Conservation (phyloP, 176 grass and related monocot species). For the Alloteropsis semialata region DNA sequence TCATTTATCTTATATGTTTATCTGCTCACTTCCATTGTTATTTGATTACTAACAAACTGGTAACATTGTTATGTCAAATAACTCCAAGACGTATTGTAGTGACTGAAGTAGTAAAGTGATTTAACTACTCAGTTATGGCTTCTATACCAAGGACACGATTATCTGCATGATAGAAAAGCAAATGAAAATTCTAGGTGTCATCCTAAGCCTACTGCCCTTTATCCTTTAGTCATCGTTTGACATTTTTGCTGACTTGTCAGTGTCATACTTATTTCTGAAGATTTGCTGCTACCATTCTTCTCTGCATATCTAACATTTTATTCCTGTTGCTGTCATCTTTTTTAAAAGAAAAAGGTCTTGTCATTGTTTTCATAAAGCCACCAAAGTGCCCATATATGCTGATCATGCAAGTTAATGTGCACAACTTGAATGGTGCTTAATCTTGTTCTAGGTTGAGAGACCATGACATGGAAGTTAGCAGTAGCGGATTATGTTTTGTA, state of each 20-base stretch:
- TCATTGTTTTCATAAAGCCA: background rate
- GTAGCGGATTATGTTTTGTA: slow-evolving; percentile 8
- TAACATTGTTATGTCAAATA: background rate
- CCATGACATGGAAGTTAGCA: background rate
- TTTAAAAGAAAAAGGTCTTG: background rate
- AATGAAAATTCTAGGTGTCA: background rate
- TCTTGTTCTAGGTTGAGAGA: slow-evolving; percentile 24
- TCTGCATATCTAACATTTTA: background rate
- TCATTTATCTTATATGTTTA: background rate
- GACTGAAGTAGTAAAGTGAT: background rate
- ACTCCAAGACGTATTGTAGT: background rate
- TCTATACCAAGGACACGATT: background rate
- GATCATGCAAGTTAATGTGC: background rate
- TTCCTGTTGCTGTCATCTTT: background rate
- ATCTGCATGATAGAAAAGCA: background rate
- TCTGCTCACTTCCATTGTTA: background rate
- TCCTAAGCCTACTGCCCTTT: background rate
- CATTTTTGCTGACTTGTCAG: slow-evolving; percentile 1
- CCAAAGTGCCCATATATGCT: background rate
- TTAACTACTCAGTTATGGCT: background rate
- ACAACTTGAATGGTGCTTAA: background rate
- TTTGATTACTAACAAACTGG: background rate
- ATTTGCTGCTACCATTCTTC: background rate
- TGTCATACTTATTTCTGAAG: background rate
- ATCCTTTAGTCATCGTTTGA: background rate